Percentiles rank a stretch among this genome's conserved stretches.
These are phyloP conservation scores for Metahyphopichia silvanorum DNA, from an alignment of 805 yeast species.

Conservation along the genomic window DNA sequence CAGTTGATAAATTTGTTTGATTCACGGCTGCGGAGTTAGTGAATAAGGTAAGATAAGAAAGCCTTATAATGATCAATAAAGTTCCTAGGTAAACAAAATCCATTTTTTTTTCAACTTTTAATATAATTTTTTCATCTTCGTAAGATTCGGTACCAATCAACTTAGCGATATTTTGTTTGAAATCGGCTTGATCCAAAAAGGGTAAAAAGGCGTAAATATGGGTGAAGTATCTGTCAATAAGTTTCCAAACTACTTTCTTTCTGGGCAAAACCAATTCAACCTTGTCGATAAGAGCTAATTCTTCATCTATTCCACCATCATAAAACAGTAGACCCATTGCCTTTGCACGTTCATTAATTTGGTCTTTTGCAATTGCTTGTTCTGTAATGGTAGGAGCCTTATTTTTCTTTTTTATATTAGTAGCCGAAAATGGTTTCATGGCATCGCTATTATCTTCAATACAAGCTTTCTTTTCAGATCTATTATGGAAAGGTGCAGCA, in stretches of 20 bases:
- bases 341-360: conserved; percentile 13
- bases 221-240: conserved; percentile 39
- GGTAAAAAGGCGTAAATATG: conserved; percentile 45
- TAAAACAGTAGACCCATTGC: conserved; percentile 25
- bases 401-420: too few species aligned
- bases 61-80: conserved; percentile 16
- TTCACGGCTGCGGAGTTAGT: conserved; percentile 7
- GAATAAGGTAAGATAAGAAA: conserved; percentile 17
- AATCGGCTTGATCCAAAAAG: conserved; percentile 33
- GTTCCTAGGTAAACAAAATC: conserved; percentile 12
- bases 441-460: neutral
- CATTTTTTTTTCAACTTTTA: conserved; percentile 1
- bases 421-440: neutral
- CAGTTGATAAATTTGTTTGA: conserved; percentile 2
- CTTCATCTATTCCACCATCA: conserved; percentile 25
- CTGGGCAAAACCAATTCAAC: conserved; percentile 37
- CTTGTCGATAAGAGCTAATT: conserved; percentile 19
- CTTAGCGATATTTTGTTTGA: conserved; percentile 11
- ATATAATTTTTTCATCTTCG: conserved; percentile 5
- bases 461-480: too few species aligned
- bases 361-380: conserved; percentile 2
- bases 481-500: too few species aligned
- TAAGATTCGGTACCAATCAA: conserved; percentile 5
- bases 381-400: neutral
- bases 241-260: conserved; percentile 31